Base-by-base conservation (phyloP, 306 rosid species). In the Luffa aegyptiaca region DNA sequence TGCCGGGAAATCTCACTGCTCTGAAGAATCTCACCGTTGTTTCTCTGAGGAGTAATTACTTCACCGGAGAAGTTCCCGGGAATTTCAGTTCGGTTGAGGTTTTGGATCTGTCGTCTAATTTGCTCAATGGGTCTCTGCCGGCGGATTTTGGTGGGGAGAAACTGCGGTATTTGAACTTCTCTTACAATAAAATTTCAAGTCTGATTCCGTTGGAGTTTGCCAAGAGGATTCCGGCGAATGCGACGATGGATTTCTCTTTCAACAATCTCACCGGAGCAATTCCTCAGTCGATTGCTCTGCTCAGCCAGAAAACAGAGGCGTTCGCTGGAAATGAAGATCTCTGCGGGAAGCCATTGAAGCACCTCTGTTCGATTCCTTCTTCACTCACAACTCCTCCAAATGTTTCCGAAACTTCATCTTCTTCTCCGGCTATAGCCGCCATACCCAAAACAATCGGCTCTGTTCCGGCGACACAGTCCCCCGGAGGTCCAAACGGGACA, bases 371-470 rank as follows among this genome's bases (percentile, higher is more conserved):
- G 5, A 84, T 95, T 80, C 97, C 97, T 51, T 92, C 97, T 3
- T 81, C 96, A 20, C 79, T 86, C 2, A 92, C 97, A 3, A 69
- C 63, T 39, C 93, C 91, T 9, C 89, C 92, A 3, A 93, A 92
- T 21, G 73, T 75, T 37, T 68, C 90, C 21, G 65, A 45, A 41
- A 41, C 21, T 10, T 16, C 82, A 18, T 56, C 90, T 6, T 85
- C 96, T 72, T 86, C 97, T 65, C 97, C 97, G 8, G 99, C 97
- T 1, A 91, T 95, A 72, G 99, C 97, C 41, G 97, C 88, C 75
- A 91, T 95, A n/a, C 99, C 99, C 45, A 89, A 79, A 89, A 89
- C 89, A 55, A 85, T 89, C 4, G 90, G 82, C 80, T 51, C 91
- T 56, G 66, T 14, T 64, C 89, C 93, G 9, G 71, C 73, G 42